These are phyloP conservation scores for Mayamaea pseudoterrestris DNA, from an alignment of 108 stramenopile genomes.

Conservation along the genomic window DNA sequence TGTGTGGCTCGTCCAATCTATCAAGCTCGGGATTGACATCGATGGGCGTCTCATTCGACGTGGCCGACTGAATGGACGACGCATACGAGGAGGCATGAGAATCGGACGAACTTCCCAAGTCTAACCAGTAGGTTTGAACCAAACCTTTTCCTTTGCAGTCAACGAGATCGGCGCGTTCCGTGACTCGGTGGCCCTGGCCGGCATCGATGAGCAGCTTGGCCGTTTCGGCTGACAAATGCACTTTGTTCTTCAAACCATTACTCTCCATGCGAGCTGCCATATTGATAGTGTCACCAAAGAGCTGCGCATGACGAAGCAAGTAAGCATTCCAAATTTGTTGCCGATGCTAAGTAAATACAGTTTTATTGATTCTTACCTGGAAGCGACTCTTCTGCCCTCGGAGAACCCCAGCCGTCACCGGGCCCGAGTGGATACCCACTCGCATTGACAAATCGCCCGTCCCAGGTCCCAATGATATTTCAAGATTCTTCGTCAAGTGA, in stretches of 20 bases:
- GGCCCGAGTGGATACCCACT: slow-evolving; percentile 35
- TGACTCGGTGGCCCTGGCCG: slow-evolving; percentile 21
- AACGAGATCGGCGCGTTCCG: slow-evolving; percentile 14
- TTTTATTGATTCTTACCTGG: not conserved
- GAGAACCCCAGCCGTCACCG: slow-evolving; percentile 32
- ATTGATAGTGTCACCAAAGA: slow-evolving; percentile 50
- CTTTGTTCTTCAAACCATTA: slow-evolving; percentile 12
- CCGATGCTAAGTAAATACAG: not conserved
- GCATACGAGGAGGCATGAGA: not conserved
- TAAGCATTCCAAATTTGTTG: not conserved
- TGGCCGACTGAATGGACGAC: not conserved
- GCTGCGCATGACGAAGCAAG: slow-evolving; percentile 12
- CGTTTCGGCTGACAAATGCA: slow-evolving; percentile 28
- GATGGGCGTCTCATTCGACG: not conserved
- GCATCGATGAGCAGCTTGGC: slow-evolving; percentile 15
- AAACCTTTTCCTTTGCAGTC: slow-evolving; percentile 42
- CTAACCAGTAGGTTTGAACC: slow-evolving; percentile 41
- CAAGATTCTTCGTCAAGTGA: slow-evolving; percentile 6
- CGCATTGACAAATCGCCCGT: slow-evolving; percentile 23
- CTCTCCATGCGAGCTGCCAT: slow-evolving; percentile 33
- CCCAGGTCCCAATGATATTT: slow-evolving; percentile 10
- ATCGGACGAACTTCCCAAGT: no score
- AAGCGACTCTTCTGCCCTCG: slow-evolving; percentile 5
- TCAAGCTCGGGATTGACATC: no score
- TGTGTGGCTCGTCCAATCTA: no score